Conservation (phyloP, 106 monocot genomes). For the Allium fistulosum region DNA sequence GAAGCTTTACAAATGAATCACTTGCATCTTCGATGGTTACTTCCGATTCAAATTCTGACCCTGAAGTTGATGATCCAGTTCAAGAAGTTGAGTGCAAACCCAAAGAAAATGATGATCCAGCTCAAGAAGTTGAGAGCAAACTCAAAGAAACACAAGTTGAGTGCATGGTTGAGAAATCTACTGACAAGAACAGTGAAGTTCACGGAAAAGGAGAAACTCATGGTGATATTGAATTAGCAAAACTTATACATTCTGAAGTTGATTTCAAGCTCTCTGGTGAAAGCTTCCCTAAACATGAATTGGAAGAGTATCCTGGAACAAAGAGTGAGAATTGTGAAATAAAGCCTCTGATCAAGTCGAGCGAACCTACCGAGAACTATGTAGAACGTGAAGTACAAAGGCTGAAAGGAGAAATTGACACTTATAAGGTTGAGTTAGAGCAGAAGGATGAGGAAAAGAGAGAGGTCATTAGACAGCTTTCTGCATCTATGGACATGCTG, state of each 20-base stretch:
- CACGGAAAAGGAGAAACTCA: too few species aligned
- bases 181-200: neutral
- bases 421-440: conserved; percentile 11
- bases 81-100: neutral
- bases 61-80: conserved; percentile 36
- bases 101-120: neutral
- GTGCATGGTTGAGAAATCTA: neutral
- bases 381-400: neutral
- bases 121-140: neutral
- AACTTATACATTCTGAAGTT: neutral
- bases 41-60: conserved; percentile 5
- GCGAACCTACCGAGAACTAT: neutral
- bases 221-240: too few species aligned
- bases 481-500: conserved; percentile 21
- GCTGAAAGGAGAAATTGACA: conserved; percentile 11
- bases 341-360: neutral
- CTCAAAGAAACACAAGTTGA: too few species aligned
- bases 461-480: conserved; percentile 48
- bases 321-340: neutral
- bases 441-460: conserved; percentile 48
- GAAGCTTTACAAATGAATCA: conserved; percentile 15
- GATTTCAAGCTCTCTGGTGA: neutral
- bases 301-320: neutral
- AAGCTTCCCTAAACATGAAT: neutral
- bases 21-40: conserved; percentile 11